phyloP scores from a whole-genome alignment of 495 filamentous ascomycete species.

The Aspergillus bridgeri region DNA sequence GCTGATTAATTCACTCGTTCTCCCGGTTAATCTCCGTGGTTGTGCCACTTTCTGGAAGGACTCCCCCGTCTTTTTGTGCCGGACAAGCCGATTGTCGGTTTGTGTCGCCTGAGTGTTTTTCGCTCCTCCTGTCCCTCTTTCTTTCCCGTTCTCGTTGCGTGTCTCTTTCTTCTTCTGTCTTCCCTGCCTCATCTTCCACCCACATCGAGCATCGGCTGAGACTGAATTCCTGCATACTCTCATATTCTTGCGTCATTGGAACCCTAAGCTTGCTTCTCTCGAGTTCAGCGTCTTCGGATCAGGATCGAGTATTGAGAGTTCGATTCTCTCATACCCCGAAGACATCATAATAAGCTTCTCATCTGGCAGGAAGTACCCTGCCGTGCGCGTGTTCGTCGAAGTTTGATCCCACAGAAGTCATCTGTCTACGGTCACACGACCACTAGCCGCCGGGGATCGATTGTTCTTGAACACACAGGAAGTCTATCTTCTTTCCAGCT shows the following conservation, averaged over 20 bases:
- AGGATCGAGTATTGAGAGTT: not conserved
- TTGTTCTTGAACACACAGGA: not conserved
- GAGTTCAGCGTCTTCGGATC: not conserved
- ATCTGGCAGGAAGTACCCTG: too few species aligned
- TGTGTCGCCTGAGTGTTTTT: not conserved
- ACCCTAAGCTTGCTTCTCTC: not conserved
- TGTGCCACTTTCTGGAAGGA: not conserved
- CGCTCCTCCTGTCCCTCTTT: not conserved
- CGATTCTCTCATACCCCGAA: not conserved
- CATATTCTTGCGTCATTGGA: not conserved
- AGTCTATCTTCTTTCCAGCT: not conserved
- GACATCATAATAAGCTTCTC: not conserved
- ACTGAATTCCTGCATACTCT: not conserved
- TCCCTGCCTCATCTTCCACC: not conserved
- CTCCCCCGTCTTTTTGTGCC: not conserved
- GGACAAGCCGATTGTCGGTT: not conserved
- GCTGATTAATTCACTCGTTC: constrained; percentile 4
- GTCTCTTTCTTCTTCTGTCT: not conserved
- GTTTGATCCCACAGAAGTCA: not conserved
- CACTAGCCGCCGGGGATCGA: not conserved
- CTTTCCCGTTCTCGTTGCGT: not conserved
- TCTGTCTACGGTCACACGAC: not conserved
- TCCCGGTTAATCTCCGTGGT: constrained; percentile 2
- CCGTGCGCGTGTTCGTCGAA: not conserved
- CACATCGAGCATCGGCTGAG: not conserved